These are phyloP conservation scores for Ceratocystis harringtonii DNA, from an alignment of 2,329 filamentous ascomycete genomes.

Conservation along the genomic window DNA sequence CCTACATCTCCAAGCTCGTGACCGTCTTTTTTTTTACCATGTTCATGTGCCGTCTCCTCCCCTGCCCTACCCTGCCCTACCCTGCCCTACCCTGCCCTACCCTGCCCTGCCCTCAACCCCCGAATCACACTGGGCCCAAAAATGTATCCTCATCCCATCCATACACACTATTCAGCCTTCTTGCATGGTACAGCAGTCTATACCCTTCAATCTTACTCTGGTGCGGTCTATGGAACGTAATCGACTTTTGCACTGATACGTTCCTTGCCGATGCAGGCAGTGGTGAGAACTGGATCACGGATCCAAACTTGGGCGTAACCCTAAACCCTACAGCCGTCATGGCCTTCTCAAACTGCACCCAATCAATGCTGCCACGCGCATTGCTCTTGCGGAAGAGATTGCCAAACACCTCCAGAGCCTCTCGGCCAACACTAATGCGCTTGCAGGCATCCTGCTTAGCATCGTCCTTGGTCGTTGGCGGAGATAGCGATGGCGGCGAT, in stretches of 20 bases:
- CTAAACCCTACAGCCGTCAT: constrained; percentile 31
- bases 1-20: background rate
- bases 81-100: too few relatives aligned
- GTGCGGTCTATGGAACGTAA: constrained; percentile 28
- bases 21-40: too few relatives aligned
- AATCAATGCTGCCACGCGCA: constrained; percentile 24
- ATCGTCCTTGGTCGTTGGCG: background rate
- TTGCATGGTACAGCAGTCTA: constrained; percentile 21
- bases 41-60: too few relatives aligned
- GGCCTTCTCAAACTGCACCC: constrained; percentile 28
- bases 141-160: constrained; percentile 27
- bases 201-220: constrained; percentile 26
- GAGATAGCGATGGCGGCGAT: background rate
- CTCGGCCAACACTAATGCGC: constrained; percentile 26
- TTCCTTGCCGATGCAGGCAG: constrained; percentile 20
- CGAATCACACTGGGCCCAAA: background rate
- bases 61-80: too few relatives aligned
- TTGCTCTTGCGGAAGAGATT: constrained; percentile 24
- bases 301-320: constrained; percentile 28
- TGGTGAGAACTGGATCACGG: constrained; percentile 28
- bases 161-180: constrained; percentile 25
- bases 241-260: constrained; percentile 19
- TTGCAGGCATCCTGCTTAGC: constrained; percentile 6
- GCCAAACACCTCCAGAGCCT: constrained; percentile 27
- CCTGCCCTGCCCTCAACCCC: background rate